Conservation (phyloP, 495 filamentous ascomycete species). For the Neurospora discreta region DNA sequence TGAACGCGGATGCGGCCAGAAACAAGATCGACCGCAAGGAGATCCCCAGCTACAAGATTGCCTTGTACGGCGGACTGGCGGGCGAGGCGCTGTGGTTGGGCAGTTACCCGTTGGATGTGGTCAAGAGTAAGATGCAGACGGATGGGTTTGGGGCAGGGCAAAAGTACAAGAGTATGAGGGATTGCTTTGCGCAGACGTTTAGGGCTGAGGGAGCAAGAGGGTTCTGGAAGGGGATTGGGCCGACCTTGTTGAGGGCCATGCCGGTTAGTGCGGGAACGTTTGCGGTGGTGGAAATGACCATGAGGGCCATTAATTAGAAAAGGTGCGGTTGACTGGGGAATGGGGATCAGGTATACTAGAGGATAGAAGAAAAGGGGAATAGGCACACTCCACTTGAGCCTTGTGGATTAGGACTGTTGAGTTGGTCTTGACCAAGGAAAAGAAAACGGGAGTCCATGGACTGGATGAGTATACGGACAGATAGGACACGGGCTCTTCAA, state of each 20-base stretch:
- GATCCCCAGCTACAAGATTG: constrained; percentile 73
- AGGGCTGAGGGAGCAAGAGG: constrained; percentile 64
- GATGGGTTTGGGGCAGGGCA: constrained; percentile 64
- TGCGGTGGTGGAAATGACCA: constrained; percentile 63
- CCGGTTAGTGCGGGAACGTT: constrained; percentile 96
- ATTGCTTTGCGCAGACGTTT: constrained; percentile 82
- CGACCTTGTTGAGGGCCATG: constrained; percentile 93
- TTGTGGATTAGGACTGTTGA: neutral
- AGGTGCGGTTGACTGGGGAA: no score
- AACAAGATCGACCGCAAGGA: constrained; percentile 64
- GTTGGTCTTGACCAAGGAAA: neutral
- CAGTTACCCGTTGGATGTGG: constrained; percentile 90
- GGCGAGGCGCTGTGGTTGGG: constrained; percentile 88
- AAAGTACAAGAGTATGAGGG: constrained; percentile 71
- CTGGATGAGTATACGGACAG: neutral
- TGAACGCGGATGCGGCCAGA: constrained; percentile 74
- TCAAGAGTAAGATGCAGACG: constrained; percentile 99
- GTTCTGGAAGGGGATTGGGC: constrained; percentile 93
- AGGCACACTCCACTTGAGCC: neutral
- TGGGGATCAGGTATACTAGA: no score
- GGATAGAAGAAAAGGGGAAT: neutral
- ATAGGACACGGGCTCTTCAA: neutral
- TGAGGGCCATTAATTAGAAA: constrained; percentile 41
- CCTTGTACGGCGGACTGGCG: constrained; percentile 83
- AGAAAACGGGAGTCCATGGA: neutral